A percentile compares a stretch with the other conserved stretches of the same genome.
Evolutionary conservation across 2,329 filamentous ascomycete species (phyloP).

Genomic region (Cercospora sp.): DNA sequence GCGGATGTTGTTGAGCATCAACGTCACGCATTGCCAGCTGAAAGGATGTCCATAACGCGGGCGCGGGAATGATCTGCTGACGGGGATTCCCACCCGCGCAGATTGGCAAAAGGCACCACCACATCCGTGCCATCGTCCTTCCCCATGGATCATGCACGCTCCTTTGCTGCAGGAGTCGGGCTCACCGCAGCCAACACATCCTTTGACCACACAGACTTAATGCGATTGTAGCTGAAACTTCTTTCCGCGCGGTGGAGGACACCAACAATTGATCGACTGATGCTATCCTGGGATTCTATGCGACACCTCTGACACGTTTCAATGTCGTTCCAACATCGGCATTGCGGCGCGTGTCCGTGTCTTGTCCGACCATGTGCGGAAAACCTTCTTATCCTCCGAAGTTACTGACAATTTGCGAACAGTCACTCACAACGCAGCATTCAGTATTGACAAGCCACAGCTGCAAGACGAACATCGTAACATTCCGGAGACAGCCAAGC

Average conservation of each 20-base stretch:
- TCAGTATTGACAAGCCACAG: not conserved
- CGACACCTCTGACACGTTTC: not conserved
- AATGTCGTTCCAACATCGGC: slow-evolving; percentile 6
- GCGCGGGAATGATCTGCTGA: not conserved
- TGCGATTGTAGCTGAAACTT: not conserved
- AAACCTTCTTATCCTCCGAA: not conserved
- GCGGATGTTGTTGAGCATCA: not conserved
- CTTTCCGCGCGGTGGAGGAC: not conserved
- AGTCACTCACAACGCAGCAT: not conserved
- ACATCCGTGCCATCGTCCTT: not conserved
- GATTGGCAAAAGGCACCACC: slow-evolving; percentile 1
- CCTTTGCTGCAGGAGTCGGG: not conserved
- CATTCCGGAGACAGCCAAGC: not conserved
- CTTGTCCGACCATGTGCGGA: slow-evolving; percentile 10
- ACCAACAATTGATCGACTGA: not conserved
- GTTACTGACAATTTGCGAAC: not conserved
- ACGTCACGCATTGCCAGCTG: not conserved
- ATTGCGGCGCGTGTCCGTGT: not conserved
- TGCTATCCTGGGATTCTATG: not conserved
- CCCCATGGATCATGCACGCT: slow-evolving; percentile 5
- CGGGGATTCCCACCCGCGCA: slow-evolving; percentile 2
- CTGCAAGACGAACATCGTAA: not conserved
- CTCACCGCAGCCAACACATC: slow-evolving; percentile 1
- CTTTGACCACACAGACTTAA: not conserved
- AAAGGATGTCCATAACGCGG: not conserved